phyloP scores from a whole-genome alignment of 192 early-diverging fungal genomes.

The Chytriomyces sp. region DNA sequence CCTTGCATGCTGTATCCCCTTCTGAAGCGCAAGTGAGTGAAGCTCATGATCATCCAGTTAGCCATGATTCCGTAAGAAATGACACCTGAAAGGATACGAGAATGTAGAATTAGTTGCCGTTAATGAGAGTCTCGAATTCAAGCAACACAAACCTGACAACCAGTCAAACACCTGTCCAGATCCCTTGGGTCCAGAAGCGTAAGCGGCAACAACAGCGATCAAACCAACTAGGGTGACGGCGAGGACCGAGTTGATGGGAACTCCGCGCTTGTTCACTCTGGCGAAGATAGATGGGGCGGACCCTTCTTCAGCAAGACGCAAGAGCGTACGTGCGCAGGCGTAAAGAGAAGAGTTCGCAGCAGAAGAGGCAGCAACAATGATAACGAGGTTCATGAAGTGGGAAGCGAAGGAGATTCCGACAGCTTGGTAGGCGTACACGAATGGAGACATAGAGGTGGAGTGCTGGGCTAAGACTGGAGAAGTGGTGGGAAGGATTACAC shows the following conservation, averaged over 20 bases:
- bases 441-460: slow-evolving; percentile 58
- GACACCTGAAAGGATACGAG: slow-evolving; percentile 46
- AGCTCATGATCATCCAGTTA: slow-evolving; percentile 4
- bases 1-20: neutral
- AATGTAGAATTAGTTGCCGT: slow-evolving; percentile 41
- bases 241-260: slow-evolving; percentile 61
- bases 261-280: slow-evolving; percentile 51
- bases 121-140: too few species aligned
- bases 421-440: slow-evolving; percentile 63
- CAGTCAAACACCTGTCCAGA: slow-evolving; percentile 48
- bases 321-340: slow-evolving; percentile 67
- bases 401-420: slow-evolving; percentile 54
- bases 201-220: slow-evolving; percentile 60
- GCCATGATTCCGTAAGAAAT: slow-evolving; percentile 3
- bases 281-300: slow-evolving; percentile 62
- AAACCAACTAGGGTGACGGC: slow-evolving; percentile 49
- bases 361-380: slow-evolving; percentile 70
- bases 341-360: slow-evolving; percentile 80
- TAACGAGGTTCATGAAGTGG: slow-evolving; percentile 74
- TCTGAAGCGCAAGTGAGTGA: slow-evolving; percentile 10
- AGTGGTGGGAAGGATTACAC: slow-evolving; percentile 72
- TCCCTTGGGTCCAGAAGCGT: slow-evolving; percentile 43
- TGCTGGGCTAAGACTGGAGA: slow-evolving; percentile 52
- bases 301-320: slow-evolving; percentile 62
- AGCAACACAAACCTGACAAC: too few species aligned